Base-by-base conservation (phyloP, 1,139 yeast species). In the Blastobotrys elegans region DNA sequence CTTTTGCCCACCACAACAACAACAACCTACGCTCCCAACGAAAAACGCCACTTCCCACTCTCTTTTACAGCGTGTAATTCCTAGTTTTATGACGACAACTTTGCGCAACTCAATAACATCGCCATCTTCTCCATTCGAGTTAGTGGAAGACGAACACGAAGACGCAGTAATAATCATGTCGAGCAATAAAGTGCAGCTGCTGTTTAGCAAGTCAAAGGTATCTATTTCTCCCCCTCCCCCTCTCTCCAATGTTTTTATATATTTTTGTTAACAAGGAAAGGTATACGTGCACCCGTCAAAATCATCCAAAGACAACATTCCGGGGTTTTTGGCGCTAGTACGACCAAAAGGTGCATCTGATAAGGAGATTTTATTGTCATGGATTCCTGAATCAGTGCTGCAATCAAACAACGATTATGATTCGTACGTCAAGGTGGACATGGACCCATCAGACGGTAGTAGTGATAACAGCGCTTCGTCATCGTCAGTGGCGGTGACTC, bases 241-340 rank as follows among this genome's bases (percentile, higher is more conserved):
- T 26, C 30, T 26, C 30, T 26, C 30, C 13, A 13, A 13, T 13
- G 30, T 13, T 26, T 8, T 8, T n/a, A n/a, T n/a, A n/a, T n/a
- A n/a, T n/a, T n/a, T n/a, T n/a, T n/a, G n/a, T n/a, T n/a, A 31
- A 38, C 32, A n/a, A n/a, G n/a, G n/a, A n/a, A n/a, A n/a, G n/a
- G 45, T 84, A 3, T 88, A 80, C 62, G 75, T 89, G 5, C 98
- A 92, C 64, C 95, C 95, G 3, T 77, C 94, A 1, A 73, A 78
- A 14, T 74, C 82, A 16, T 77, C 87, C 40, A 73, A 71, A 52
- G 96, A 90, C 62, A 89, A 90, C 60, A 71, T 90, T 20, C 66
- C 83, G 0, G 98, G 98, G 2, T 87, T 76, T 60, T 62, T 92
- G 36, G 71, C 84, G 7, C 69, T 92, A 22, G 76, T 82, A 13